Conservation (phyloP, 73 alveolate genomes). For the Symbiodinium pilosum region DNA sequence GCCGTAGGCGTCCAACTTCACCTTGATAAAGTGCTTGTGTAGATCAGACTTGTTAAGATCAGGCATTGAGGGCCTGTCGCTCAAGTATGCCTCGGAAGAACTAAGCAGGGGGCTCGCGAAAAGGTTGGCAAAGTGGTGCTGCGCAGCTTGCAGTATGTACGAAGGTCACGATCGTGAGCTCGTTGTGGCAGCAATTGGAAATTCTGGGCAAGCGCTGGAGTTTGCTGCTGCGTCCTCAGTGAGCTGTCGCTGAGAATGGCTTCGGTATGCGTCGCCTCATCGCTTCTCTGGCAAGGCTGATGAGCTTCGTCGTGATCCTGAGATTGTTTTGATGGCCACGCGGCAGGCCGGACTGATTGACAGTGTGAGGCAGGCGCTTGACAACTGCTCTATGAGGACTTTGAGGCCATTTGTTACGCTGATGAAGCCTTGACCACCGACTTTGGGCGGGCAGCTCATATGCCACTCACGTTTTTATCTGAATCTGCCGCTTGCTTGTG, state of each 20-base stretch:
- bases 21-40: too few relatives aligned
- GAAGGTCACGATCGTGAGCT: conserved; percentile 41
- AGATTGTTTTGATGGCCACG: conserved; percentile 57
- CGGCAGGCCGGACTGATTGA: too few relatives aligned
- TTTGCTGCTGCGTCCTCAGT: conserved; percentile 20
- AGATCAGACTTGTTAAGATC: neutral
- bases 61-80: conserved; percentile 79
- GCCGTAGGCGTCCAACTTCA: conserved; percentile 62
- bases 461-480: neutral
- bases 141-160: neutral
- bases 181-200: conserved; percentile 38
- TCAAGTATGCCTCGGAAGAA: conserved; percentile 61
- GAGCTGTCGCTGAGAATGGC: neutral
- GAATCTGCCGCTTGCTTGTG: neutral
- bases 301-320: conserved; percentile 38
- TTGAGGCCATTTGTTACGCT: conserved; percentile 31
- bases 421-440: conserved; percentile 31
- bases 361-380: too few relatives aligned
- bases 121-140: neutral
- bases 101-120: conserved; percentile 26
- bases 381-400: conserved; percentile 19
- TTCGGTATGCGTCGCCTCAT: neutral
- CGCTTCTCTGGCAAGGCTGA: conserved; percentile 31
- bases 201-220: conserved; percentile 86
- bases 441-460: neutral